These are phyloP conservation scores for Xylaria acuta DNA, from an alignment of 495 filamentous ascomycete genomes.

Conservation along the genomic window DNA sequence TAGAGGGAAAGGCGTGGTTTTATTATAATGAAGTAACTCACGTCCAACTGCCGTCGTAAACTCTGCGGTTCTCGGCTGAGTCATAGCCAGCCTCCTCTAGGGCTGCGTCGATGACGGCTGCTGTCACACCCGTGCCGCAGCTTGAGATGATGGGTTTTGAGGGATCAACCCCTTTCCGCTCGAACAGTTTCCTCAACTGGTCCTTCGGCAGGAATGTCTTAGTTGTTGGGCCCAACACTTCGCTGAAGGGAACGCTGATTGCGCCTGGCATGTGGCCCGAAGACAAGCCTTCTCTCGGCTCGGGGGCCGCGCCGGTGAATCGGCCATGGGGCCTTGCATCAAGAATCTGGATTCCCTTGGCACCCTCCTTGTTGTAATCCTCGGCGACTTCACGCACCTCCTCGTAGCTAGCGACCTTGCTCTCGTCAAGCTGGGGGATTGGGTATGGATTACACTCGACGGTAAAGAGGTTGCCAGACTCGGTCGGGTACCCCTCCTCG, in stretches of 20 bases:
- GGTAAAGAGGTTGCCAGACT: conserved; percentile 74
- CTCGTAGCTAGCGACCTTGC: conserved; percentile 67
- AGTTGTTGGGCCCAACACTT: conserved; percentile 80
- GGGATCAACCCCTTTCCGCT: conserved; percentile 76
- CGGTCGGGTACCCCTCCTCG: conserved; percentile 77
- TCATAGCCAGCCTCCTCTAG: conserved; percentile 79
- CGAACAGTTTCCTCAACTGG: conserved; percentile 77
- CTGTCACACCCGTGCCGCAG: conserved; percentile 95
- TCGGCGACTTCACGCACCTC: conserved; percentile 78
- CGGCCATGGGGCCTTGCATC: conserved; percentile 84
- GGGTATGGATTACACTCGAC: conserved; percentile 63
- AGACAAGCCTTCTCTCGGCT: conserved; percentile 84
- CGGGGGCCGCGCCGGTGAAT: conserved; percentile 82
- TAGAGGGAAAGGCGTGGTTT: background rate
- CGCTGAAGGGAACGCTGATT: conserved; percentile 79
- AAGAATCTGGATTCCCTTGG: conserved; percentile 82
- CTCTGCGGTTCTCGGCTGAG: conserved; percentile 66
- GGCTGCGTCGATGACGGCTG: conserved; percentile 89
- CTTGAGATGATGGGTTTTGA: conserved; percentile 84
- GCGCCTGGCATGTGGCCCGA: conserved; percentile 93
- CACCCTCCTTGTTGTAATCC: conserved; percentile 78
- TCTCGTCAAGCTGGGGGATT: conserved; percentile 57
- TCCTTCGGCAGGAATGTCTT: conserved; percentile 78
- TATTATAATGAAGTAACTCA: conserved; percentile 57
- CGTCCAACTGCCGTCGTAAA: conserved; percentile 99